Evolutionary conservation across 106 monocot genomes (phyloP).

Genomic region (Acanthochlamys bracteata): DNA sequence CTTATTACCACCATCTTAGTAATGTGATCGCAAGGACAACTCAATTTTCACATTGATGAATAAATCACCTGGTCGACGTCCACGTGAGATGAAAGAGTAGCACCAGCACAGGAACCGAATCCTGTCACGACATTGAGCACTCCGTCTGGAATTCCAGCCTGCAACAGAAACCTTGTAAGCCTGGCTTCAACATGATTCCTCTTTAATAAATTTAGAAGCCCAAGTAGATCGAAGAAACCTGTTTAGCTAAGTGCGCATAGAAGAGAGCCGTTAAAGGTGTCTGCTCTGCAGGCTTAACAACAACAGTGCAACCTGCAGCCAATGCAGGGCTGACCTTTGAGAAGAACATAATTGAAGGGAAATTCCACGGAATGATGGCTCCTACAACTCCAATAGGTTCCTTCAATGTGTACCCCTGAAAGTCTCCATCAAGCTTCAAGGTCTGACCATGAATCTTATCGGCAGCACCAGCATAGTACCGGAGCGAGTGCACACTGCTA

Average conservation of each 20-base stretch:
- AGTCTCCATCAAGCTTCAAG: conserved; percentile 26
- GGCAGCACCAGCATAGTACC: conserved; percentile 63
- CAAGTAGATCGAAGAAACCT: too few relatives aligned
- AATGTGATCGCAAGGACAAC: too few relatives aligned
- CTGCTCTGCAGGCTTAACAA: conserved; percentile 73
- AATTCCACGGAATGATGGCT: conserved; percentile 66
- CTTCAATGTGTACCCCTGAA: conserved; percentile 52
- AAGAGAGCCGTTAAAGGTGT: conserved; percentile 56
- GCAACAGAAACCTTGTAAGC: too few relatives aligned
- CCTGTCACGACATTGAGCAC: conserved; percentile 50
- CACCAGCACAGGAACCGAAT: conserved; percentile 29
- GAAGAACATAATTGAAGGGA: conserved; percentile 53
- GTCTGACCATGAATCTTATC: conserved; percentile 72
- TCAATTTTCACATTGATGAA: too few relatives aligned
- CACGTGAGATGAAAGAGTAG: conserved; percentile 43
- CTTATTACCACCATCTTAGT: too few relatives aligned
- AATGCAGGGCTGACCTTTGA: conserved; percentile 41
- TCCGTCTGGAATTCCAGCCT: conserved; percentile 53
- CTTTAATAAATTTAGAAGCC: too few relatives aligned
- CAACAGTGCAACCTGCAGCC: conserved; percentile 67
- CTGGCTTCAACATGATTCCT: too few relatives aligned
- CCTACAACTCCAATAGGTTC: conserved; percentile 74
- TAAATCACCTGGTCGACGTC: conserved; percentile 36
- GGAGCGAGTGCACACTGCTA: conserved; percentile 8
- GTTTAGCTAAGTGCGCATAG: conserved; percentile 48